A percentile compares a stretch with the other conserved stretches of the same genome.
phyloP scores from a whole-genome alignment of 2,329 filamentous ascomycete genomes.

The Orbilia ellipsospora region DNA sequence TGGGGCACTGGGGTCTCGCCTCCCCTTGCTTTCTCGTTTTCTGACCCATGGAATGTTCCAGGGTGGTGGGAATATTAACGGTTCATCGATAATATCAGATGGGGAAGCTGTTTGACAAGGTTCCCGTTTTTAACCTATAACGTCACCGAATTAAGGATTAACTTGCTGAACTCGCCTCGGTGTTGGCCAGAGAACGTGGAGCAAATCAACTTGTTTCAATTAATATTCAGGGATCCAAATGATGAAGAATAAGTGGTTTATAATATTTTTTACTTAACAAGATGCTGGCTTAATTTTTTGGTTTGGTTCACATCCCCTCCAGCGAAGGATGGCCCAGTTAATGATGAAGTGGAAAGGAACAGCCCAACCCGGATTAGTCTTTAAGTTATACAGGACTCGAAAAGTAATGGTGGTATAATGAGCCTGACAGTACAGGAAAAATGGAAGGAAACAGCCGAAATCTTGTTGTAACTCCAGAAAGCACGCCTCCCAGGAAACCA shows the following conservation, averaged over 20 bases:
- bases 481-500: conserved; percentile 46
- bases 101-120: conserved; percentile 42
- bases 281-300: neutral
- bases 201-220: conserved; percentile 5
- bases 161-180: conserved; percentile 2
- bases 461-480: conserved; percentile 55
- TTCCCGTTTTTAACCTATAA: conserved; percentile 26
- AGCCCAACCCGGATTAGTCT: conserved; percentile 39
- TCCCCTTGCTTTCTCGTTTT: conserved; percentile 43
- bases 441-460: conserved; percentile 52
- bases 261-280: conserved; percentile 39
- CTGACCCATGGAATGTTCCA: conserved; percentile 47
- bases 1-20: conserved; percentile 23
- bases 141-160: conserved; percentile 21
- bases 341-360: conserved; percentile 32
- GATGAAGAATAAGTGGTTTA: conserved; percentile 39
- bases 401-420: conserved; percentile 48
- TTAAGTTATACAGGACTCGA: conserved; percentile 28
- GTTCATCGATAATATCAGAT: conserved; percentile 40
- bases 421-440: conserved; percentile 28
- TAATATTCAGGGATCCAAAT: no score
- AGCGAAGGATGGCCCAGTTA: conserved; percentile 21
- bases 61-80: conserved; percentile 51
- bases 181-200: neutral
- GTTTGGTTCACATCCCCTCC: conserved; percentile 4